Conservation (phyloP, 805 yeast species). For the Priceomyces castillae region DNA sequence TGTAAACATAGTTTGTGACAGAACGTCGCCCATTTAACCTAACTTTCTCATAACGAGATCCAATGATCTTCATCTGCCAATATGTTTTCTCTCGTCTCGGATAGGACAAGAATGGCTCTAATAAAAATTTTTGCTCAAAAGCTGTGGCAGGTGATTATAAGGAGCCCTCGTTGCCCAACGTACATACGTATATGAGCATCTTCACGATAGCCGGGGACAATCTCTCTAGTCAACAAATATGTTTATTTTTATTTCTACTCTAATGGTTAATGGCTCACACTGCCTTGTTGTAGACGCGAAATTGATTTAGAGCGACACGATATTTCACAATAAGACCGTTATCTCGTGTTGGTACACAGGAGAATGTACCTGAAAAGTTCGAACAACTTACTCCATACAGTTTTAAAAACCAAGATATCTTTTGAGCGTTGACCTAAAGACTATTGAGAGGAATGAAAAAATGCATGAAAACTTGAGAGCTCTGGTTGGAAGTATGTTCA, state of each 20-base stretch:
- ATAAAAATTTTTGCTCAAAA: no score
- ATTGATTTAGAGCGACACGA: background rate
- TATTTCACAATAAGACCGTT: background rate
- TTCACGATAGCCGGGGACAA: background rate
- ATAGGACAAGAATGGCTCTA: no score
- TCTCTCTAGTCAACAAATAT: background rate
- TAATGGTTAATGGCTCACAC: slow-evolving; percentile 1
- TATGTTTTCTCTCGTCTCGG: no score
- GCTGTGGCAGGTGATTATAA: no score
- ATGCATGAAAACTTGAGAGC: slow-evolving; percentile 3
- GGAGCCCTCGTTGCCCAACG: no score
- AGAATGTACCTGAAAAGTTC: slow-evolving; percentile 2
- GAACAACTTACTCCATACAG: background rate
- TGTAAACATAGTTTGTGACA: no score
- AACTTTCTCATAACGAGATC: no score
- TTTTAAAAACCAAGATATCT: background rate
- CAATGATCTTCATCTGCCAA: no score
- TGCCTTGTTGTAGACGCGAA: slow-evolving; percentile 2
- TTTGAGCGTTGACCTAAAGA: slow-evolving; percentile 4
- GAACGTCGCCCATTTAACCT: no score
- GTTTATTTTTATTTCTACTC: background rate
- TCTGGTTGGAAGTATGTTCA: background rate
- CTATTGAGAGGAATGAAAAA: background rate
- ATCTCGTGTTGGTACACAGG: background rate
- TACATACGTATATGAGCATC: background rate